Evolutionary conservation across 441 rosid species (phyloP).

Genomic region (Macaranga tanarius): DNA sequence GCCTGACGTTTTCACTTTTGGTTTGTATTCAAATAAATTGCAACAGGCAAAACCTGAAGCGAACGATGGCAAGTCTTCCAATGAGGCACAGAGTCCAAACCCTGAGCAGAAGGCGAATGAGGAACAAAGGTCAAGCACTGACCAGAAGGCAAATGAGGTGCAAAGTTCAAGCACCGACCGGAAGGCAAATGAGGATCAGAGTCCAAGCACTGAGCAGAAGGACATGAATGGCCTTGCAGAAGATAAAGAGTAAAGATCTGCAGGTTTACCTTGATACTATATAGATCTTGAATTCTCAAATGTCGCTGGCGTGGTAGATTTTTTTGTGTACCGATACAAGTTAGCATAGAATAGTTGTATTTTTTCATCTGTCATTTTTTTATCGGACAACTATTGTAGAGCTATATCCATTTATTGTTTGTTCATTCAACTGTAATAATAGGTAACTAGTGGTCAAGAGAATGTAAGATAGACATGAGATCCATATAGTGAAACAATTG

Average conservation of each 20-base stretch:
- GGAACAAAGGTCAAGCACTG: constrained; percentile 26
- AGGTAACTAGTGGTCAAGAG: constrained; percentile 25
- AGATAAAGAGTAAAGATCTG: constrained; percentile 34
- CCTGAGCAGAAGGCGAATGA: constrained; percentile 26
- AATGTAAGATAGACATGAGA: constrained; percentile 26
- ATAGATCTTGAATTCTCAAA: constrained; percentile 18
- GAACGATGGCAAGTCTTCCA: constrained; percentile 35
- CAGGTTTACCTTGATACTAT: constrained; percentile 12
- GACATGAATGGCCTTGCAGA: constrained; percentile 34
- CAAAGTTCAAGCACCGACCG: constrained; percentile 29
- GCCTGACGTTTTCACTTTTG: background rate
- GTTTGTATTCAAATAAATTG: constrained; percentile 2
- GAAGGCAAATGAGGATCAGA: constrained; percentile 24
- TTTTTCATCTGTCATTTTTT: background rate
- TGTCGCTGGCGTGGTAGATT: constrained; percentile 23
- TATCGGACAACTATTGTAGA: constrained; percentile 24
- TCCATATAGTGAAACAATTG: constrained; percentile 25
- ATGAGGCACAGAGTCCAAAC: constrained; percentile 30
- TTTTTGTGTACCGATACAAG: constrained; percentile 15
- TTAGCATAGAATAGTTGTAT: constrained; percentile 15
- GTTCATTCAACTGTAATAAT: constrained; percentile 31
- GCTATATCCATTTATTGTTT: constrained; percentile 35
- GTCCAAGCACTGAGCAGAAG: constrained; percentile 33
- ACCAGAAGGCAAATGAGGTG: constrained; percentile 25
- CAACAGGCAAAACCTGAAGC: constrained; percentile 46